Conservation (phyloP, 768 basidiomycete species). For the Lentinula detonsa region DNA sequence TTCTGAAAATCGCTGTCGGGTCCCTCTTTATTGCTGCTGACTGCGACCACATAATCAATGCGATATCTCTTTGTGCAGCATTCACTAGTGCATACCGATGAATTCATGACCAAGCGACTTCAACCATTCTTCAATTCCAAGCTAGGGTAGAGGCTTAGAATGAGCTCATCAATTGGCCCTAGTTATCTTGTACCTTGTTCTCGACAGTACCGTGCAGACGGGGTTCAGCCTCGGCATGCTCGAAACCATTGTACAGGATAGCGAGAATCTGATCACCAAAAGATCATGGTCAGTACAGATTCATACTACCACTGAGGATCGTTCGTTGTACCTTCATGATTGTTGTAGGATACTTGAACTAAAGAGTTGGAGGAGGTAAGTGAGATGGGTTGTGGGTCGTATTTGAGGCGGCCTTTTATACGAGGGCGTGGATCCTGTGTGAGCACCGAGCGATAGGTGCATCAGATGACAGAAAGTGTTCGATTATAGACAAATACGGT, state of each 20-base stretch:
- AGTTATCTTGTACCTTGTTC: constrained; percentile 49
- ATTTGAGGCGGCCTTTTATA: neutral
- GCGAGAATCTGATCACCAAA: constrained; percentile 49
- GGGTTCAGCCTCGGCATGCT: constrained; percentile 62
- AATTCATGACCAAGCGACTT: constrained; percentile 69
- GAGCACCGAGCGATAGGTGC: neutral
- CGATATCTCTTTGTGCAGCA: neutral
- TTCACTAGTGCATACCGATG: constrained; percentile 40
- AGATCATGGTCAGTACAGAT: neutral
- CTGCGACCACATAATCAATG: neutral
- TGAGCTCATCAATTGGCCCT: neutral
- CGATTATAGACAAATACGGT: neutral
- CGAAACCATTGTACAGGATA: constrained; percentile 65
- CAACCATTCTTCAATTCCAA: constrained; percentile 69
- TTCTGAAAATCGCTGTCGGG: constrained; percentile 77
- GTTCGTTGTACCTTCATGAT: neutral
- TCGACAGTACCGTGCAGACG: constrained; percentile 77
- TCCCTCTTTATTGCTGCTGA: constrained; percentile 70
- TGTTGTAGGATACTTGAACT: neutral
- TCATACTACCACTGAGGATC: neutral
- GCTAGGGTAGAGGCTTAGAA: constrained; percentile 29
- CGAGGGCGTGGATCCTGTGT: neutral
- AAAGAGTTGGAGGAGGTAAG: neutral
- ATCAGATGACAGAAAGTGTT: neutral
- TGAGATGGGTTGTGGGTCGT: neutral